Percentiles rank a stretch among this genome's conserved stretches.
Conservation (phyloP, 805 yeast species). For the Cyberlindnera xylosilytica region DNA sequence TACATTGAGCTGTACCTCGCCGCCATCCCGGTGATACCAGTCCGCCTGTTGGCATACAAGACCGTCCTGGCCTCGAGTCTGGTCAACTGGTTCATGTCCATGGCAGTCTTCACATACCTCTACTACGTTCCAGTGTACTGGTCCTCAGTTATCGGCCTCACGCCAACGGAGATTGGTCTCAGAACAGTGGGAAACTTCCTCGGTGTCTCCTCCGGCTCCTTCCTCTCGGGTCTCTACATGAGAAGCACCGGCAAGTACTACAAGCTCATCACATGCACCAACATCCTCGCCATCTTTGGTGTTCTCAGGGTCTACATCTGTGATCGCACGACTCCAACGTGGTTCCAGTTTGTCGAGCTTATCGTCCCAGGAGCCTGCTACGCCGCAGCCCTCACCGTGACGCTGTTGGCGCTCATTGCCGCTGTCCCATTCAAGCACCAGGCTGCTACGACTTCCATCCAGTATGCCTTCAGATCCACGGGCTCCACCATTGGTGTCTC, state of each 20-base stretch:
- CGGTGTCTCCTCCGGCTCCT: constrained; percentile 65
- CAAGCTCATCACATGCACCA: constrained; percentile 39
- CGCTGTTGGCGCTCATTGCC: constrained; percentile 71
- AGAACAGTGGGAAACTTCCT: constrained; percentile 58
- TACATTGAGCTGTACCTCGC: constrained; percentile 43
- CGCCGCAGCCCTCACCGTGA: constrained; percentile 65
- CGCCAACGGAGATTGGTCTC: constrained; percentile 56
- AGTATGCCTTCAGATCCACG: constrained; percentile 81
- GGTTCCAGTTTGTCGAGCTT: constrained; percentile 43
- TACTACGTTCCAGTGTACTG: constrained; percentile 72
- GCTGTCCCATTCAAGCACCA: constrained; percentile 68
- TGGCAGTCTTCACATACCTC: constrained; percentile 60
- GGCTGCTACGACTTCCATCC: constrained; percentile 86
- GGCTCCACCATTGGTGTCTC: constrained; percentile 86
- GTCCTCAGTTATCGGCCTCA: constrained; percentile 47
- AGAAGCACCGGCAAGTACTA: constrained; percentile 64
- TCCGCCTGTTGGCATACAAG: constrained; percentile 48
- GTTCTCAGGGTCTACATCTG: constrained; percentile 31
- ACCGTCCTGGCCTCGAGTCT: constrained; percentile 63
- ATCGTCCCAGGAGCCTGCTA: constrained; percentile 62
- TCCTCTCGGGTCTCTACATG: constrained; percentile 66
- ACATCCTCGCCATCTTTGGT: constrained; percentile 47
- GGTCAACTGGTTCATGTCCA: constrained; percentile 65
- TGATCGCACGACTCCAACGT: constrained; percentile 24
- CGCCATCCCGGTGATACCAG: constrained; percentile 60